These are phyloP conservation scores for Glaciozyma antarctica DNA, from an alignment of 768 basidiomycete species.

Conservation along the genomic window DNA sequence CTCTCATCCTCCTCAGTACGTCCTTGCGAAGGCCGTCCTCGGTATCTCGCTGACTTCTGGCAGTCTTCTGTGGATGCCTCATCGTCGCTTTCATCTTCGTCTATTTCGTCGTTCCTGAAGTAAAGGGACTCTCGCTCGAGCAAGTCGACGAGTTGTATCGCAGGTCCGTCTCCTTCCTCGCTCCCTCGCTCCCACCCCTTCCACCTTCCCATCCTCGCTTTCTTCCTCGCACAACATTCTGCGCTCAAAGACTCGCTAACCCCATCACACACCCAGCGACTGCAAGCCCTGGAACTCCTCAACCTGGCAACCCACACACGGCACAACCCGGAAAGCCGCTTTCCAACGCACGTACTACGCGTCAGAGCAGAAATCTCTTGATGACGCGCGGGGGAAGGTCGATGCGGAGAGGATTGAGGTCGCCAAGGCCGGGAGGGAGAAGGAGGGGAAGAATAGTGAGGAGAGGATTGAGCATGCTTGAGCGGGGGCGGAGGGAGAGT, in stretches of 20 bases:
- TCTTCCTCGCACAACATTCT: too few species aligned
- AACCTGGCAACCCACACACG: neutral
- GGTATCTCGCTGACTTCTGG: neutral
- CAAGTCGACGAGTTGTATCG: slow-evolving; percentile 8
- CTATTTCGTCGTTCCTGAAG: slow-evolving; percentile 11
- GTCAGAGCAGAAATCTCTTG: neutral
- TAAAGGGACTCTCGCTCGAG: slow-evolving; percentile 9
- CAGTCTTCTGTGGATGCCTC: neutral
- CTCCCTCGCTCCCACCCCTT: neutral
- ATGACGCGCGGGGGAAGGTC: neutral
- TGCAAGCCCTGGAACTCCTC: neutral
- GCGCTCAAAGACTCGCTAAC: too few species aligned
- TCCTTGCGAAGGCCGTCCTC: neutral
- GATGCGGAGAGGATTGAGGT: neutral
- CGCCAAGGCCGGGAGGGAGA: neutral
- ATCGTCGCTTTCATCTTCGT: neutral
- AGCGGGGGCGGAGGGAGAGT: too few species aligned
- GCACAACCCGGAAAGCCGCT: neutral
- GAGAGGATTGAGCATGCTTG: neutral
- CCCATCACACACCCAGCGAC: too few species aligned
- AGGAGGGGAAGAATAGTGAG: neutral
- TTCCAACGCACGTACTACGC: neutral
- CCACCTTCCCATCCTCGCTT: too few species aligned
- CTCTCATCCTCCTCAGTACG: neutral
- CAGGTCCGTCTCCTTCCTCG: neutral